Evolutionary conservation across 352 stramenopile species (phyloP), one percentile per base, ranked within the genome.

Genomic region (Phytopythium kandeliae): DNA sequence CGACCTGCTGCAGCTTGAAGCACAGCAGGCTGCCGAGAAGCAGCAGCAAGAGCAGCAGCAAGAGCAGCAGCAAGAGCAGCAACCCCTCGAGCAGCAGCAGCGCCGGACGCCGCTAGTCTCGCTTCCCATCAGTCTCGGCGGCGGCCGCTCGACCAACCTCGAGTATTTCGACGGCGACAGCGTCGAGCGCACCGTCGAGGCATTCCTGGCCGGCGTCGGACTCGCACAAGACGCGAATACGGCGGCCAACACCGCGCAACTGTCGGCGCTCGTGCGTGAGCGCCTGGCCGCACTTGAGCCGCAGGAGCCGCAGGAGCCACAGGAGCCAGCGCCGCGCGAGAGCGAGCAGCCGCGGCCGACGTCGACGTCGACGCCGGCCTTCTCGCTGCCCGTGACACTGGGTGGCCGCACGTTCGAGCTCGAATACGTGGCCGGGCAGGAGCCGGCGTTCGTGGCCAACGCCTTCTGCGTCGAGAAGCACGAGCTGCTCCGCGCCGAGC

Each of bases 151-250:
- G 21, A 72, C 60, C 16, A 65, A 58, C 17, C 63, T 87, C 49
- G 58, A 81, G 34, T 90, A 90, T 63, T 92, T 74, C 59, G 74
- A 84, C 59, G 77, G 81, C 28, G 81, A 92, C 37, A 83, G 69
- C 52, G 33, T 88, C 30, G 71, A 89, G 53, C 61, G 67, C 30
- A 88, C 81, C 0, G 78, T 82, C 4, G 69, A 90, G 48, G 46
- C 74, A 7, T 92, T 92, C 53, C 64, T 92, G 16, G 48, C 63
- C 7, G 49, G 37, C 26, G 61, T 88, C 22, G 74, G 79, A 3
- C 37, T 92, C 49, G 58, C 62, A 13, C 43, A 77, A n/a, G 65
- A 53, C 35, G 55, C 69, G 9, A 51, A 35, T 24, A 88, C 84
- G 54, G 56, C 52, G 22, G 60, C 69, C 28, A 82, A 78, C 30